Evolutionary conservation across 1,284 basidiomycete genomes (phyloP).

Genomic region (Crucibulum cyathiforme): DNA sequence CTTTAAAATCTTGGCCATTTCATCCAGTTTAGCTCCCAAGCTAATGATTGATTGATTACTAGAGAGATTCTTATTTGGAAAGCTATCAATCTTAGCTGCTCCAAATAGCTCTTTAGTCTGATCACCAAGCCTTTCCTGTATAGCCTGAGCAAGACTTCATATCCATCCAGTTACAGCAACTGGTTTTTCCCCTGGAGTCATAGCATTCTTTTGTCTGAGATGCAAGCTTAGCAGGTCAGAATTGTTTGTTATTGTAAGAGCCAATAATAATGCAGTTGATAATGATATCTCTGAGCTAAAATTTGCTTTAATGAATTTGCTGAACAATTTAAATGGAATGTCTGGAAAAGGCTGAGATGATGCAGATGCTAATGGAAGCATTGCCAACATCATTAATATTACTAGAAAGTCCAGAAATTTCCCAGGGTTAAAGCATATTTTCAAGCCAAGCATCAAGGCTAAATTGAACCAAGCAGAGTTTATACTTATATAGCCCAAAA

Average conservation of each 20-base stretch:
- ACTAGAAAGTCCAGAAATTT: no score
- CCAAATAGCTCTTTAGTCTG: no score
- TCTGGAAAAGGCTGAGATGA: conserved; percentile 12
- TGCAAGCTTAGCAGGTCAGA: conserved; percentile 23
- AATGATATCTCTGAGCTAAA: conserved; percentile 14
- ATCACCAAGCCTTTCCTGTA: not conserved
- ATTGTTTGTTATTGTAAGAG: conserved; percentile 20
- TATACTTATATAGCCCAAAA: no score
- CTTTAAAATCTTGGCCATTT: no score
- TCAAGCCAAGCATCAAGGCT: no score
- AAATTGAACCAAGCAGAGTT: no score
- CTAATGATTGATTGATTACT: no score
- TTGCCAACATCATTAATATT: not conserved
- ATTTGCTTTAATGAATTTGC: conserved; percentile 10
- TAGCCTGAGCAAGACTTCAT: conserved; percentile 6
- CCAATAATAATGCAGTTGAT: conserved; percentile 11
- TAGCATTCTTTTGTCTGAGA: conserved; percentile 7
- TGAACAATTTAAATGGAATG: conserved; percentile 12
- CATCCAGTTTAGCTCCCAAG: no score
- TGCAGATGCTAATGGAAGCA: not conserved
- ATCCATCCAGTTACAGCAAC: conserved; percentile 9
- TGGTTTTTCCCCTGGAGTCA: not conserved
- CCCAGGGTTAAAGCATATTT: no score
- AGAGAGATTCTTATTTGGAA: no score
- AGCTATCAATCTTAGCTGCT: no score